Percentiles rank a stretch among this genome's conserved stretches.
Evolutionary conservation across 352 stramenopile genomes (phyloP).

Genomic region (Phytopythium aichiense): DNA sequence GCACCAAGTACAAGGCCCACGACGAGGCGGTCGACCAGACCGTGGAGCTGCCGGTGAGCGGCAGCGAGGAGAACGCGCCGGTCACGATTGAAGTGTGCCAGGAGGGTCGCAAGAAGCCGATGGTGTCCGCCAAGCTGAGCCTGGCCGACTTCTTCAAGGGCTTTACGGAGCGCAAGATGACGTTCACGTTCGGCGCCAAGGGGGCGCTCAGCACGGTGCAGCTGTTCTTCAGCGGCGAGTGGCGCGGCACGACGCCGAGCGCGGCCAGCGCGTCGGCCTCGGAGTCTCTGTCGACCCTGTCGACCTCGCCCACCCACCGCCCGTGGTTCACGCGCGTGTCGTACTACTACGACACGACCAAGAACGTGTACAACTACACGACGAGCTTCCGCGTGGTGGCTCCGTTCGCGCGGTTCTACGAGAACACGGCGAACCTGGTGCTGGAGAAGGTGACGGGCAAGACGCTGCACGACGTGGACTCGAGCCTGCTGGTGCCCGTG

Average conservation of each 20-base stretch:
- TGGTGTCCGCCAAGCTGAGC: conserved; percentile 31
- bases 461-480: conserved; percentile 51
- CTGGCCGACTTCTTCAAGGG: conserved; percentile 27
- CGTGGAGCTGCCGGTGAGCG: conserved; percentile 42
- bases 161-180: conserved; percentile 25
- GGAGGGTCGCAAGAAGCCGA: conserved; percentile 32
- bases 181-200: conserved; percentile 37
- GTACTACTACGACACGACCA: conserved; percentile 81
- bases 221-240: conserved; percentile 26
- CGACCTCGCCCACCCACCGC: conserved; percentile 23
- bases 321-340: conserved; percentile 68
- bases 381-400: conserved; percentile 74
- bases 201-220: conserved; percentile 17
- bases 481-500: conserved; percentile 40
- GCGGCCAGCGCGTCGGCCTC: conserved; percentile 6
- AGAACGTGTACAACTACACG: conserved; percentile 80
- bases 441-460: conserved; percentile 59
- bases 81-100: conserved; percentile 45
- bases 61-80: conserved; percentile 18
- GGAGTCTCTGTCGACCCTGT: conserved; percentile 1
- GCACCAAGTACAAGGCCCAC: conserved; percentile 18
- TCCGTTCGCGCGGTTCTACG: conserved; percentile 53
- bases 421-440: conserved; percentile 64
- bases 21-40: conserved; percentile 28
- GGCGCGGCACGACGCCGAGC: conserved; percentile 11